Evolutionary conservation across 345 rosid genomes (phyloP), one percentile per base, ranked within the genome.

Genomic region (Stellera chamaejasme): DNA sequence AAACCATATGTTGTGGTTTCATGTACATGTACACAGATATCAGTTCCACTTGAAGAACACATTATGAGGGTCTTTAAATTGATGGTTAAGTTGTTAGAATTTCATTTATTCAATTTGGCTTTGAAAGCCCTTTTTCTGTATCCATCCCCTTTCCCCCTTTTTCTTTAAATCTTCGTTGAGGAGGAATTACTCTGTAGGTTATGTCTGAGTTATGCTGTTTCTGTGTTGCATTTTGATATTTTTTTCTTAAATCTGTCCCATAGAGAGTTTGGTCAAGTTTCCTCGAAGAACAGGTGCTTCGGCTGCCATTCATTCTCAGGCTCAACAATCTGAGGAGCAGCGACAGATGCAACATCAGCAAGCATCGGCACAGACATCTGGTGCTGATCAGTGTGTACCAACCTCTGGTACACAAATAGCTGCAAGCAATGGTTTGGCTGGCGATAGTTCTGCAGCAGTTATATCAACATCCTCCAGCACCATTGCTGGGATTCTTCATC

Each of bases 191-290:
- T 32, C 5, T 32, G 1, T 32, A 8, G 39, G 9, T 0, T 4
- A 2, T 32, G 39, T 32, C 39, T 32, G 39, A 32, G 9, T 32
- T 32, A 5, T 32, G 39, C 39, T 32, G 39, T 5, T 32, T 32
- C 9, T 1, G 9, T 32, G 5, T 32, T 32, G 39, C 39, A 32
- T 5, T 50, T 62, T 51, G 15, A 10, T 39, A 63, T 57, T 6
- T 62, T 58, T 59, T 50, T 27, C 41, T 60, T 66, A 32, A 32
- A 5, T 32, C 9, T 32, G 39, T 52, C 59, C 69, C 36, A 26
- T 84, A 94, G 97, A 94, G 79, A 90, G 99, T 73, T 85, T 90
- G 79, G 84, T 92, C 54, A 94, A 90, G 81, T 94, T 79, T 62
- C 97, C 99, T 48, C 82, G 96, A 56, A 77, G 95, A 64, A 63